Conservation (phyloP, 768 basidiomycete genomes). For the Hygrophorus russula region DNA sequence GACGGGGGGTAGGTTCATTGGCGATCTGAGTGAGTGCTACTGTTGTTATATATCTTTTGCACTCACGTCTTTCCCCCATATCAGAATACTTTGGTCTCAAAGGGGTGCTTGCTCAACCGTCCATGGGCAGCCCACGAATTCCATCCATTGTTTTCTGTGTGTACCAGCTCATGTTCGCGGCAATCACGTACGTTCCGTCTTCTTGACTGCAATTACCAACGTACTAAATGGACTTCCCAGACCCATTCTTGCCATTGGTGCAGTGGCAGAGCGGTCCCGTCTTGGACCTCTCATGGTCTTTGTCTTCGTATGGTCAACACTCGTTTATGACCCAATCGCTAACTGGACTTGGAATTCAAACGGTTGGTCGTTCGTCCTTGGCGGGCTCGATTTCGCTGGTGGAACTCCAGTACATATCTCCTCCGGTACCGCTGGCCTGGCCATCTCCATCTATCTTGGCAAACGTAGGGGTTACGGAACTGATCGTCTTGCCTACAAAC, state of each 20-base stretch:
- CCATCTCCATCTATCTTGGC: constrained; percentile 84
- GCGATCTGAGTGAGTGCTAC: constrained; percentile 55
- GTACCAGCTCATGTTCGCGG: constrained; percentile 88
- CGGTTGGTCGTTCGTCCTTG: constrained; percentile 65
- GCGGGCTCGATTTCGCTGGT: constrained; percentile 87
- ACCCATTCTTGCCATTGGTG: constrained; percentile 84
- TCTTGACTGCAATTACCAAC: not conserved
- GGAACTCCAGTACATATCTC: constrained; percentile 97
- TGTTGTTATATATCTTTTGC: not conserved
- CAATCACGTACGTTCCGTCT: constrained; percentile 55
- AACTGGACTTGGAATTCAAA: constrained; percentile 94
- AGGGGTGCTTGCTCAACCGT: constrained; percentile 64
- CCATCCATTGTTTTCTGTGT: constrained; percentile 71
- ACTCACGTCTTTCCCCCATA: not conserved
- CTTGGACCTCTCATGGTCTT: constrained; percentile 84
- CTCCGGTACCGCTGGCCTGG: constrained; percentile 85
- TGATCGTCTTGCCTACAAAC: constrained; percentile 81
- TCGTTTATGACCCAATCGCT: constrained; percentile 90
- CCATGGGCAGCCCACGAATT: constrained; percentile 58
- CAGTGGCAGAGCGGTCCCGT: constrained; percentile 81
- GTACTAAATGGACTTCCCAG: constrained; percentile 24
- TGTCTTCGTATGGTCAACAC: constrained; percentile 79
- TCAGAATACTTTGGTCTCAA: constrained; percentile 77
- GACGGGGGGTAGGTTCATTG: constrained; percentile 64
- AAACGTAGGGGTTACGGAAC: constrained; percentile 89